Evolutionary conservation across 306 rosid genomes (phyloP), one percentile per base, ranked within the genome.

Genomic region (Quercus agrifolia): DNA sequence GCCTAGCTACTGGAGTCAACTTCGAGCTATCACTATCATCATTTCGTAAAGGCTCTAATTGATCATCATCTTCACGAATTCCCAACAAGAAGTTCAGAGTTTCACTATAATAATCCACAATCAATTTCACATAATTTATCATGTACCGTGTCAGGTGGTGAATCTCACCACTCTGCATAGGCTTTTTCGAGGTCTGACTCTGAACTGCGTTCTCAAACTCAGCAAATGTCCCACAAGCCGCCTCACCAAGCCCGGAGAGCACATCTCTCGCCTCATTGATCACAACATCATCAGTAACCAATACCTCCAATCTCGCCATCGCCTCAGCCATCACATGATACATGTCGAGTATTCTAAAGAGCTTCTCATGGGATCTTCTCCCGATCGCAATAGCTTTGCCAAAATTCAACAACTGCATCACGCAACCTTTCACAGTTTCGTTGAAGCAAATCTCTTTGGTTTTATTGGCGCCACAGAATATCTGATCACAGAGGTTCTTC

Each of bases 261-360:
- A 91, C 93, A 35, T 89, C 98, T 41, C 81, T 82, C 12, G 90
- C 96, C 80, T 95, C 99, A 2, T 71, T 57, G 18, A 87, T 79
- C 80, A 90, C 87, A 78, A 88, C 83, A 17, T 83, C 91, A 61
- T 93, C 96, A 0, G 84, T 56, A 56, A 93, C 81, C 94, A 93
- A 71, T 7, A 75, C 83, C 80, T 89, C 85, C 86, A 95, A 85
- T 38, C 85, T 91, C 31, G 88, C 90, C 46, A 93, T 28, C 46
- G 81, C 97, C 72, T 87, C 87, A 0, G 83, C 86, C 82, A 89
- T 35, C 15, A 91, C 97, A 74, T 91, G 97, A 41, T 91, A 93
- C 99, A 95, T 95, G 78, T 95, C 99, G 77, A 95, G 83, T 72
- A 95, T 93, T 86, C 96, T 83, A 62, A 95, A 95, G 83, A 95